A percentile compares a stretch with the other conserved stretches of the same genome.
These are phyloP conservation scores for Sextonia rubra DNA, from an alignment of 164 flowering plant genomes.

Conservation along the genomic window DNA sequence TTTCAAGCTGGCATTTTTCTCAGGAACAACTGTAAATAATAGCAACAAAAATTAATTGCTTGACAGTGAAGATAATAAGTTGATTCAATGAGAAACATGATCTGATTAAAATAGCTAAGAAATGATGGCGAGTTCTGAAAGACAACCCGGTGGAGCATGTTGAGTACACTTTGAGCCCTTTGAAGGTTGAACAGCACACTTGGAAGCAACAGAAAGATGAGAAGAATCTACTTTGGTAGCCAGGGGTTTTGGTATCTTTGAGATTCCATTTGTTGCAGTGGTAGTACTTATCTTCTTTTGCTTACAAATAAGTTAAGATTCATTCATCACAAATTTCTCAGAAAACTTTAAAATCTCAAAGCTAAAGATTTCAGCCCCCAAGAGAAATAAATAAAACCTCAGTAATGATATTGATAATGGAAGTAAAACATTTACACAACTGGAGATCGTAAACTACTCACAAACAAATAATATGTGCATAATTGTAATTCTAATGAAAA, in stretches of 20 bases:
- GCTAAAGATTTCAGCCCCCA: not conserved
- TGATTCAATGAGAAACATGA: not conserved
- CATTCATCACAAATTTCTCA: not conserved
- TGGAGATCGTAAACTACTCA: not conserved
- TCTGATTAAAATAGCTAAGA: slow-evolving; percentile 2
- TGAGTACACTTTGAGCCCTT: slow-evolving; percentile 32
- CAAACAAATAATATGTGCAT: not conserved
- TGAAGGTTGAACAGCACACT: slow-evolving; percentile 14
- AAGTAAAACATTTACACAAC: not conserved
- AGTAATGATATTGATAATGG: not conserved
- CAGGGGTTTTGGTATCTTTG: slow-evolving; percentile 40
- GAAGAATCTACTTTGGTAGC: slow-evolving; percentile 29
- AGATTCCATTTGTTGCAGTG: slow-evolving; percentile 22
- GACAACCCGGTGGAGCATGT: slow-evolving; percentile 40
- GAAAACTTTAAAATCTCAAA: not conserved
- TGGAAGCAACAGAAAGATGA: slow-evolving; percentile 23
- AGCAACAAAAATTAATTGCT: not conserved
- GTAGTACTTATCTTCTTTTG: slow-evolving; percentile 48
- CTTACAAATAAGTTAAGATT: slow-evolving; percentile 53
- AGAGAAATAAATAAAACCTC: not conserved
- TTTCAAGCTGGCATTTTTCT: slow-evolving; percentile 23
- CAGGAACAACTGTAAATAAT: slow-evolving; percentile 20
- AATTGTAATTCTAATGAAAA: slow-evolving; percentile 16
- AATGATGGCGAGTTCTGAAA: not conserved
- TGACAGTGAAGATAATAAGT: not conserved